phyloP scores from a whole-genome alignment of 345 rosid species.

The Linum tenue region DNA sequence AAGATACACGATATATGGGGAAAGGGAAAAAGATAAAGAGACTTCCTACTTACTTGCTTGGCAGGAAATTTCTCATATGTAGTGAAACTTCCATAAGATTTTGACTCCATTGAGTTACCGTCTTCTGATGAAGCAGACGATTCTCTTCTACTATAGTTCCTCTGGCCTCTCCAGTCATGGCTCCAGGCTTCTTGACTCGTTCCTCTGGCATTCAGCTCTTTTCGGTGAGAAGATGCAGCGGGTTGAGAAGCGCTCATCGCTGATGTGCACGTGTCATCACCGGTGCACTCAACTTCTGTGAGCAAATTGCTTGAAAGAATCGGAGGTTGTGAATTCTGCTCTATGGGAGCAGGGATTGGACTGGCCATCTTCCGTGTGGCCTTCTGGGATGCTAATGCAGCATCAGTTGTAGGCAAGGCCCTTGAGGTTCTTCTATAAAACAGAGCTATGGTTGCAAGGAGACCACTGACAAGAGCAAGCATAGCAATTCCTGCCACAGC shows the following conservation, averaged over 20 bases:
- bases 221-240: constrained; percentile 27
- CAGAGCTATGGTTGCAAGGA: constrained; percentile 30
- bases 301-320: constrained; percentile 26
- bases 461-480: constrained; percentile 24
- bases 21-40: background rate
- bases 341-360: constrained; percentile 17
- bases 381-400: constrained; percentile 11
- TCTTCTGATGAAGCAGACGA: constrained; percentile 51
- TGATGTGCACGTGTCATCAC: constrained; percentile 40
- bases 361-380: constrained; percentile 13
- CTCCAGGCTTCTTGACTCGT: constrained; percentile 34
- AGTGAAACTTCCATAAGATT: constrained; percentile 76
- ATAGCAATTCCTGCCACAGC: constrained; percentile 18
- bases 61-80: constrained; percentile 54
- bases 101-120: constrained; percentile 37
- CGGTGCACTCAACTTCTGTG: constrained; percentile 28
- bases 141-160: constrained; percentile 37
- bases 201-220: constrained; percentile 10
- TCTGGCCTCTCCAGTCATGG: constrained; percentile 32
- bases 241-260: constrained; percentile 49
- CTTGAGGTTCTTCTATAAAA: constrained; percentile 22
- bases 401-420: constrained; percentile 9
- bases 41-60: constrained; percentile 43
- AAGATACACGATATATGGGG: background rate
- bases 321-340: constrained; percentile 12